Conservation (phyloP, 495 filamentous ascomycete genomes). For the Pseudevernia furfuracea region DNA sequence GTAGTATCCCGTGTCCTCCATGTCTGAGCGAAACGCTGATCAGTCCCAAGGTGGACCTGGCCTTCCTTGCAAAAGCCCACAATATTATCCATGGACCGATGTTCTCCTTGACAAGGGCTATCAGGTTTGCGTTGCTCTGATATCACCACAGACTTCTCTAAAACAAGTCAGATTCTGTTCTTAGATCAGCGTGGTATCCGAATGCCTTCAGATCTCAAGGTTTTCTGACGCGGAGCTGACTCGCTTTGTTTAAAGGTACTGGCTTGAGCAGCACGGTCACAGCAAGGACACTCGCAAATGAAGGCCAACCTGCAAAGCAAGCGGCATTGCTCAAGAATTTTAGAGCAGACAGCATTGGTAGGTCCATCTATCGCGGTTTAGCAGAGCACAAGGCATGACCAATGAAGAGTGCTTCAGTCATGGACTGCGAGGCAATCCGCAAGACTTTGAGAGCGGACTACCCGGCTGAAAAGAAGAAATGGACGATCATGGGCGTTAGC, state of each 20-base stretch:
- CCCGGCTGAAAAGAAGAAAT: conserved; percentile 65
- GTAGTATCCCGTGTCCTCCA: background rate
- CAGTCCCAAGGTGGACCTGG: conserved; percentile 21
- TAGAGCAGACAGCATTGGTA: conserved; percentile 71
- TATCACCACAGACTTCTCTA: background rate
- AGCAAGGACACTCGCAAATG: conserved; percentile 54
- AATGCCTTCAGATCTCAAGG: background rate
- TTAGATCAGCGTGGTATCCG: conserved; percentile 61
- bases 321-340: conserved; percentile 78
- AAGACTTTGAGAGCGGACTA: conserved; percentile 61
- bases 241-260: conserved; percentile 25
- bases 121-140: background rate
- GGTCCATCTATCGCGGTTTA: background rate
- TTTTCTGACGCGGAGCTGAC: background rate
- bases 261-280: conserved; percentile 75
- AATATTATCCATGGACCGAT: conserved; percentile 43
- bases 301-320: conserved; percentile 58
- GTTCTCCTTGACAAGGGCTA: conserved; percentile 74
- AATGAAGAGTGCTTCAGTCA: conserved; percentile 41
- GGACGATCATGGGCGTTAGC: conserved; percentile 80
- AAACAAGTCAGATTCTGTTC: conserved; percentile 52
- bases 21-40: background rate
- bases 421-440: conserved; percentile 80
- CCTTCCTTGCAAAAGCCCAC: conserved; percentile 15
- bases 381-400: background rate